Evolutionary conservation across 73 alveolate genomes (phyloP).

Genomic region (Paramecium octaurelia): DNA sequence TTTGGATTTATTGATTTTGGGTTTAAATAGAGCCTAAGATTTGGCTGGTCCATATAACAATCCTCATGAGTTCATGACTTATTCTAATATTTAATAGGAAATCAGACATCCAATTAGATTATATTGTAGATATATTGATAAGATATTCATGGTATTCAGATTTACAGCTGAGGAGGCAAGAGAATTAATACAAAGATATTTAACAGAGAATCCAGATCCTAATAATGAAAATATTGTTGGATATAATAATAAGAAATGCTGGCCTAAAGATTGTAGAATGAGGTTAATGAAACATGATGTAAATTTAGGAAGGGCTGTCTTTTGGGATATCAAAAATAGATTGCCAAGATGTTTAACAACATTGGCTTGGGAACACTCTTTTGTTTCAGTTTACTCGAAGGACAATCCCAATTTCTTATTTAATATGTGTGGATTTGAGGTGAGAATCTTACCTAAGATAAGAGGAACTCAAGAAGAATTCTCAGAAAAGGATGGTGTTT

Average conservation of each 20-base stretch:
- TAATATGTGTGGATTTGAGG: conserved; percentile 99
- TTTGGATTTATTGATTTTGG: conserved; percentile 96
- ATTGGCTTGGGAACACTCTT: conserved; percentile 98
- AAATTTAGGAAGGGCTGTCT: conserved; percentile 99
- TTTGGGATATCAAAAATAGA: conserved; percentile 99
- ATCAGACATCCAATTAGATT: conserved; percentile 98
- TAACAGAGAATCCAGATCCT: conserved; percentile 99
- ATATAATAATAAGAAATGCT: conserved; percentile 98
- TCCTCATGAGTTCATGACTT: conserved; percentile 97
- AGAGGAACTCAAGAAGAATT: conserved; percentile 92
- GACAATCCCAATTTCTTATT: conserved; percentile 99
- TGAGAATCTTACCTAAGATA: conserved; percentile 95
- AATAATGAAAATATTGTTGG: conserved; percentile 99
- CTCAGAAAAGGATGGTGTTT: conserved; percentile 99
- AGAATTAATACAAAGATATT: conserved; percentile 97
- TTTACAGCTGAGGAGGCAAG: conserved; percentile 98
- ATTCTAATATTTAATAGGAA: conserved; percentile 95
- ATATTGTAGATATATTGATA: conserved; percentile 98
- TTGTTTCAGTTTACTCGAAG: conserved; percentile 98
- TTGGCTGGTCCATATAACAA: conserved; percentile 98
- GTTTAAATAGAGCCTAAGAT: conserved; percentile 98
- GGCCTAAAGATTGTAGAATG: conserved; percentile 99
- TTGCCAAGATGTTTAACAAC: conserved; percentile 99
- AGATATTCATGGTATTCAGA: conserved; percentile 95
- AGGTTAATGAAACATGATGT: conserved; percentile 99